These are phyloP conservation scores for Aurifilum marmelostoma DNA, from an alignment of 2,329 filamentous ascomycete genomes.

Conservation along the genomic window DNA sequence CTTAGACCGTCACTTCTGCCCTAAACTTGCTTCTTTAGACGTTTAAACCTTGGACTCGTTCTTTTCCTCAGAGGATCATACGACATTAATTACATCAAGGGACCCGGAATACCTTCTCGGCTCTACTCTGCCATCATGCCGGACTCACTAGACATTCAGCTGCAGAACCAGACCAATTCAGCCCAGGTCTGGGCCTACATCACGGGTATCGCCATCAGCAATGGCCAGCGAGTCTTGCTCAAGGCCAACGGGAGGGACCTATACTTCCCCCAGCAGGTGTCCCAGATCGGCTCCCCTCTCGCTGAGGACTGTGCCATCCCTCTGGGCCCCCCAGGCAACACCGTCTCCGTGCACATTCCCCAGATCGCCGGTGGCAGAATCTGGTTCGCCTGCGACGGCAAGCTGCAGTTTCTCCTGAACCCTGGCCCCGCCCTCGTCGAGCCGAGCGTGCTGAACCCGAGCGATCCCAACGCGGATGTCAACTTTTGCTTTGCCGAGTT, in stretches of 20 bases:
- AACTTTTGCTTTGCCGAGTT: slow-evolving; percentile 65
- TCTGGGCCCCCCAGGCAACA: slow-evolving; percentile 59
- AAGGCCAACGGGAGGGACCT: slow-evolving; percentile 53
- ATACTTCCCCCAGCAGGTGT: slow-evolving; percentile 60
- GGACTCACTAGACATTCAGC: slow-evolving; percentile 53
- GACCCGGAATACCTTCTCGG: neutral
- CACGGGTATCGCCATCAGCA: slow-evolving; percentile 60
- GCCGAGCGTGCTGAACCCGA: slow-evolving; percentile 66
- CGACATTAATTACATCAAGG: neutral
- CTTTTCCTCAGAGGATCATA: neutral
- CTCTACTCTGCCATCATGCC: slow-evolving; percentile 39
- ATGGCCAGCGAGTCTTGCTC: slow-evolving; percentile 43
- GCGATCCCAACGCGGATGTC: slow-evolving; percentile 56
- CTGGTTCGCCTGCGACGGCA: slow-evolving; percentile 61
- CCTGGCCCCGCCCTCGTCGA: slow-evolving; percentile 68
- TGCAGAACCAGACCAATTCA: slow-evolving; percentile 60
- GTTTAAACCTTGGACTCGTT: neutral
- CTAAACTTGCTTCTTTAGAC: neutral
- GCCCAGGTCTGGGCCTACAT: slow-evolving; percentile 65
- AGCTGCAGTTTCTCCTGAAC: slow-evolving; percentile 65
- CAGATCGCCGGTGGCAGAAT: slow-evolving; percentile 66
- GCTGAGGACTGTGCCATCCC: slow-evolving; percentile 62
- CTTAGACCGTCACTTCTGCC: neutral
- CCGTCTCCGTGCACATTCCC: slow-evolving; percentile 59
- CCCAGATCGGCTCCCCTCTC: slow-evolving; percentile 51